Evolutionary conservation across 1,284 basidiomycete species (phyloP), one percentile per base, ranked within the genome.

Genomic region (Xanthoconium separans): DNA sequence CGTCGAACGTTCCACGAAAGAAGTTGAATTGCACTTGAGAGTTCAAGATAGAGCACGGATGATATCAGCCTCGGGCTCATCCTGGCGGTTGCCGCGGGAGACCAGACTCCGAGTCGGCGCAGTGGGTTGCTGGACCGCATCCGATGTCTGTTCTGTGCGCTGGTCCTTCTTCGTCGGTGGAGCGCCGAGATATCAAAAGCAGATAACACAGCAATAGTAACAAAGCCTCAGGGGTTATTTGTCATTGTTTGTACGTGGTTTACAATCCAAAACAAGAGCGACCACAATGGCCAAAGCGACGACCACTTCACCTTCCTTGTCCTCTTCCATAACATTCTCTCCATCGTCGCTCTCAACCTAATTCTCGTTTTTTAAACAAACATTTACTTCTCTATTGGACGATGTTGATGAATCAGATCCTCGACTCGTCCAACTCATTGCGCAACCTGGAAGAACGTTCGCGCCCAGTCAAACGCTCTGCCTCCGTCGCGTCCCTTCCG

Each of bases 401-500:
- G 49, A 71, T 68, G 70, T 70, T 71, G 61, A 68, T 69, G 61
- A 68, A 66, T 34, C 63, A 60, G n/a, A 29, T 66, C 15, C 68
- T 71, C 52, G 68, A 70, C 54, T 61, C 69, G 44, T 70, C 65
- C 13, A 43, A 54, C 31, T 29, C 58, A 15, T 24, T 51, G 44
- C 58, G 54, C 49, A 48, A 60, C 36, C 46, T 50, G 30, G 54
- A 55, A 31, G 46, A 56, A 31, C 53, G 40, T 1, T 53, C 65
- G 10, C 60, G 49, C 13, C 50, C 58, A 4, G 58, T 73, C 44
- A 73, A 73, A 58, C 70, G 73, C 10, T 74, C 71, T 12, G 64
- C 68, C 22, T 73, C 73, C 24, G 64, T 70, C 44, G 71, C 64
- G 36, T 74, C 72, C 2, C 72, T 73, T 24, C 71, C 71, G 47